phyloP scores from a whole-genome alignment of 2,329 filamentous ascomycete species.

The Exophiala phaeomuriformis region DNA sequence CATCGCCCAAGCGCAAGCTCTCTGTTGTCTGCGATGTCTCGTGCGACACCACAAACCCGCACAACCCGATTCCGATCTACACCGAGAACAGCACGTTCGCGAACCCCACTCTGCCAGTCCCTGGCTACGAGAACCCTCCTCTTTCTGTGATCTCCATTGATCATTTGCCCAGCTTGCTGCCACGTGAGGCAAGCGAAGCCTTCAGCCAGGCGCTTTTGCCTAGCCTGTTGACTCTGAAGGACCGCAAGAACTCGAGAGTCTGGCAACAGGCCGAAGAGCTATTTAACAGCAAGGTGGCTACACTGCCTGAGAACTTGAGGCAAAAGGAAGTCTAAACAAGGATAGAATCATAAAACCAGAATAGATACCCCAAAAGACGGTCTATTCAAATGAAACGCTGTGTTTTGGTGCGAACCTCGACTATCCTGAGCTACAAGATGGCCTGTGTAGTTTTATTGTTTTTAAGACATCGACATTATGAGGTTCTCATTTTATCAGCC shows the following conservation, averaged over 20 bases:
- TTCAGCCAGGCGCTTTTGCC: conserved; percentile 75
- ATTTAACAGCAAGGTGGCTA: conserved; percentile 64
- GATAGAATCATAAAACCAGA: background rate
- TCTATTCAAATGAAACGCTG: background rate
- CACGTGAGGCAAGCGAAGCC: conserved; percentile 77
- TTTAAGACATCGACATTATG: too few relatives aligned
- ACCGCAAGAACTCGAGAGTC: conserved; percentile 63
- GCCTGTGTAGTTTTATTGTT: too few relatives aligned
- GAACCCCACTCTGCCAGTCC: conserved; percentile 74
- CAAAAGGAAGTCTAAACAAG: conserved; percentile 12
- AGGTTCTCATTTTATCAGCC: too few relatives aligned
- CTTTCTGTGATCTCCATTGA: conserved; percentile 82
- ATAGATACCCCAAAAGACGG: background rate
- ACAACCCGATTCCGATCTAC: conserved; percentile 63
- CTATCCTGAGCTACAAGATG: background rate
- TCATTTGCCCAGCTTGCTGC: conserved; percentile 74
- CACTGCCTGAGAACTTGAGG: conserved; percentile 45
- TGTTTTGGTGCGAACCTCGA: background rate
- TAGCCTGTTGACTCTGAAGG: conserved; percentile 67
- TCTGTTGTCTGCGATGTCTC: conserved; percentile 71
- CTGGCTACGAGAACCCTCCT: conserved; percentile 51
- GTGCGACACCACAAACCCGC: conserved; percentile 40
- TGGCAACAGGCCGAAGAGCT: conserved; percentile 80
- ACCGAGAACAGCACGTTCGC: conserved; percentile 77
- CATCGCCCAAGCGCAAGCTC: conserved; percentile 61